phyloP scores from a whole-genome alignment of 768 basidiomycete genomes.

The Glaciozyma antarctica region DNA sequence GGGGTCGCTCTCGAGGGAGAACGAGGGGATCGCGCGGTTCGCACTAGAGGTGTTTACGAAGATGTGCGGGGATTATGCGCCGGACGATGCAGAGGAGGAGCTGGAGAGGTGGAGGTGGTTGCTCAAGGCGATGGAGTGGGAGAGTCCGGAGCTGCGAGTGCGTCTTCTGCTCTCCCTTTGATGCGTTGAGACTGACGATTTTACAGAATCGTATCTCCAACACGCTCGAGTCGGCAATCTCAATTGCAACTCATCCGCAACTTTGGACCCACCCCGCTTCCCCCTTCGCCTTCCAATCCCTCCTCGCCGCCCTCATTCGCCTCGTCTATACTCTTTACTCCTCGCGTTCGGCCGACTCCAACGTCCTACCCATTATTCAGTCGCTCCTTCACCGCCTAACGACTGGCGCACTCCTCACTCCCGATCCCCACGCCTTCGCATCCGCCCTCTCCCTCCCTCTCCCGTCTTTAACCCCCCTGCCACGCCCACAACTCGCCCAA shows the following conservation, averaged over 20 bases:
- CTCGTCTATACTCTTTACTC: background rate
- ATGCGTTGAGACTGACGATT: background rate
- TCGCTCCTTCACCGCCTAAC: background rate
- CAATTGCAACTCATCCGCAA: background rate
- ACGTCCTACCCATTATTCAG: background rate
- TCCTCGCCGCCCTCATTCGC: slow-evolving; percentile 1
- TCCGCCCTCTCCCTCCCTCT: background rate
- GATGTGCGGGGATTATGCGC: background rate
- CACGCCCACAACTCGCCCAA: background rate
- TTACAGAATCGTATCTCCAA: background rate
- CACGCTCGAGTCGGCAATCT: background rate
- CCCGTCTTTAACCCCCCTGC: background rate
- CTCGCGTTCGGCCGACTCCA: background rate
- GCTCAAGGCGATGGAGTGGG: background rate
- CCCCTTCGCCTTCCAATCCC: background rate
- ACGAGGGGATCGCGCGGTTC: background rate
- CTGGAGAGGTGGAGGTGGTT: background rate
- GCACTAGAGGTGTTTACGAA: background rate
- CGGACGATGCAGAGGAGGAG: background rate
- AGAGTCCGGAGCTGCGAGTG: background rate
- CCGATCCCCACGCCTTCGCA: background rate
- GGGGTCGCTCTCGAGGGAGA: background rate
- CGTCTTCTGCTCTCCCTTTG: background rate
- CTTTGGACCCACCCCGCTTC: background rate
- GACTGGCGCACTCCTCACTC: background rate